Percentiles rank a stretch among this genome's conserved stretches.
These are phyloP conservation scores for Mycena alexandri DNA, from an alignment of 768 basidiomycete genomes.

Conservation along the genomic window DNA sequence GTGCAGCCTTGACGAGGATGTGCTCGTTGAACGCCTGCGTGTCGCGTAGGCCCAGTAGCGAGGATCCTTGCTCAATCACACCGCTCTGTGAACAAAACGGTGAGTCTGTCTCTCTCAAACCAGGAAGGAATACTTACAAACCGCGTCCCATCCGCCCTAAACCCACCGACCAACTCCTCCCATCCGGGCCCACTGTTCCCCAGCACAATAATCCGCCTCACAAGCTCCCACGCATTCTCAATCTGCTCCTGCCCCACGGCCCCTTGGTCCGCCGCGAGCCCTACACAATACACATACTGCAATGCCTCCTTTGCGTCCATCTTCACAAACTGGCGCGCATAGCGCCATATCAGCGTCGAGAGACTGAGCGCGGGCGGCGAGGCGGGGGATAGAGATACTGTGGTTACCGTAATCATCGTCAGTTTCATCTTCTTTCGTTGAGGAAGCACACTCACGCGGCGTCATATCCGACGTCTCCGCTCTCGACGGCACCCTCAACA, in stretches of 20 bases:
- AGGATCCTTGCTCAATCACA: conserved; percentile 85
- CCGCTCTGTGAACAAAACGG: conserved; percentile 71
- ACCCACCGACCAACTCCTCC: conserved; percentile 96
- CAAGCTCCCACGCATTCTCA: conserved; percentile 84
- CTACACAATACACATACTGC: conserved; percentile 93
- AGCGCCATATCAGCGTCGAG: conserved; percentile 90
- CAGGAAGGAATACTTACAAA: conserved; percentile 68
- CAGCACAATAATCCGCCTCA: conserved; percentile 81
- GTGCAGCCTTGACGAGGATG: conserved; percentile 87
- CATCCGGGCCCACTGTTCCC: conserved; percentile 86
- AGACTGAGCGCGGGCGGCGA: conserved; percentile 81
- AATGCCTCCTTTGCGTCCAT: conserved; percentile 94
- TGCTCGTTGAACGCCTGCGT: conserved; percentile 79
- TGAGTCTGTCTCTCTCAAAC: not conserved
- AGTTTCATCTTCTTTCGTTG: not conserved
- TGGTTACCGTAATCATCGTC: not conserved
- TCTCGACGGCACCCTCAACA: conserved; percentile 85
- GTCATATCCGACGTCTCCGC: conserved; percentile 89
- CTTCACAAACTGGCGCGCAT: conserved; percentile 92
- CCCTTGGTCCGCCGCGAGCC: conserved; percentile 79
- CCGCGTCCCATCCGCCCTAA: conserved; percentile 89
- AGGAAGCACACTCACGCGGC: conserved; percentile 68
- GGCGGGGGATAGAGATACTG: conserved; percentile 80
- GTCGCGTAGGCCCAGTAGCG: conserved; percentile 79
- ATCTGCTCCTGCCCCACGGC: conserved; percentile 88